Conservation (phyloP, 108 stramenopile genomes). For the Fistulifera solaris region DNA sequence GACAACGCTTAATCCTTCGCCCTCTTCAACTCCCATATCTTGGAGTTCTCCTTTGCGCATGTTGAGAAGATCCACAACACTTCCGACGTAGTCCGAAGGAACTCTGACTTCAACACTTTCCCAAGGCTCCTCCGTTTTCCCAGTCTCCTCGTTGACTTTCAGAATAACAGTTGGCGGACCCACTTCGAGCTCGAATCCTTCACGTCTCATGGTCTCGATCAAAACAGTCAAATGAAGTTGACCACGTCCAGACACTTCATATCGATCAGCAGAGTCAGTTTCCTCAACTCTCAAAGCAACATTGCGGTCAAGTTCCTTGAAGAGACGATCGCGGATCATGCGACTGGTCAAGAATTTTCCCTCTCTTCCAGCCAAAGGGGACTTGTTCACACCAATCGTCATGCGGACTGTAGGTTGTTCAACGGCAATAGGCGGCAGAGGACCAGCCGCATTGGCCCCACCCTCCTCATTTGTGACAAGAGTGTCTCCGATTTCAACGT, state of each 20-base stretch:
- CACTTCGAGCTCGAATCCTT: conserved; percentile 98
- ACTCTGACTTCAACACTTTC: conserved; percentile 93
- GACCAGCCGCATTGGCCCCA: conserved; percentile 71
- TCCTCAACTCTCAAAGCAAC: conserved; percentile 90
- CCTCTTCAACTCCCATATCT: conserved; percentile 88
- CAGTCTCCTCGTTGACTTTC: conserved; percentile 83
- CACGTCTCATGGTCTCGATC: conserved; percentile 98
- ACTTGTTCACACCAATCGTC: conserved; percentile 98
- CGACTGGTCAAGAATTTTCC: conserved; percentile 93
- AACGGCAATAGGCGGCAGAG: conserved; percentile 90
- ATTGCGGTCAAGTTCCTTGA: conserved; percentile 94
- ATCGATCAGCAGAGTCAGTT: conserved; percentile 90
- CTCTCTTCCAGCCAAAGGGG: conserved; percentile 95
- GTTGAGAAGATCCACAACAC: conserved; percentile 91
- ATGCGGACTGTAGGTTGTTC: conserved; percentile 99
- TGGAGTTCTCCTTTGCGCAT: conserved; percentile 90
- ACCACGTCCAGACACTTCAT: conserved; percentile 95
- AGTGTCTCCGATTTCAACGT: conserved; percentile 94
- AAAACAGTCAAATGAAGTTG: conserved; percentile 98
- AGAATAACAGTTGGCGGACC: conserved; percentile 96
- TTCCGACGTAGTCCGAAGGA: conserved; percentile 88
- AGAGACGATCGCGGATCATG: conserved; percentile 95
- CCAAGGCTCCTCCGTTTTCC: conserved; percentile 89
- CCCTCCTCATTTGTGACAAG: conserved; percentile 78
- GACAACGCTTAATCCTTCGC: conserved; percentile 72